Evolutionary conservation across 208 protist genomes (phyloP), one percentile per base, ranked within the genome.

Genomic region (Porcisia deanei): DNA sequence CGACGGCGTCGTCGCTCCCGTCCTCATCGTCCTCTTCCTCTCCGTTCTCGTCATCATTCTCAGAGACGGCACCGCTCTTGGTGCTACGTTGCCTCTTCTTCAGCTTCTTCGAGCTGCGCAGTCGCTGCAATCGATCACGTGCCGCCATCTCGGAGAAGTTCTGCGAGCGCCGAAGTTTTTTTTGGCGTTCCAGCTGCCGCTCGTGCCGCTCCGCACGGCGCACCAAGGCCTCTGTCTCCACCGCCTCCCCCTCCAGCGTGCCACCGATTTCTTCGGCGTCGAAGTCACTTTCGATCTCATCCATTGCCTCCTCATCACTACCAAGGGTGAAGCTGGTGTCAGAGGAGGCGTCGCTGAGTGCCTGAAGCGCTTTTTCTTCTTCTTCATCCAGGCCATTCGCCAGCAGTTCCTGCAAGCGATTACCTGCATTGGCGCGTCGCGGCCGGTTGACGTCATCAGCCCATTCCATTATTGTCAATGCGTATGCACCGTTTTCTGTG

Each of bases 211-310:
- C 86, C 14, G 84, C 86, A 9, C 81, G 88, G 47, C 80, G 83
- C 41, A 90, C 72, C 43, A 73, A 77, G 37, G 81, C 88, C 39
- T 95, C 88, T 47, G 91, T 93, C 52, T 90, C 86, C 22, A 80
- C 76, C 6, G 58, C 49, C 58, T 85, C 81, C 20, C 81, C 81
- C 60, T 85, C 73, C 37, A 85, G 63, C 43, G 49, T 58, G 20
- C 81, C 81, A 1, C 57, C 76, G 16, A 79, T 81, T 39, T 95
- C 88, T 67, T 93, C 87, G 18, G 88, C 91, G 67, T 85, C 88
- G 78, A 95, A 95, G 82, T 95, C 88, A 70, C 86, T 93, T 49
- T 95, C 91, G 37, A 95, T 69, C 41, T 87, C 81, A 65, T 95
- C 91, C 20, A 85, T 58, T 64, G 87, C 69, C 57, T 92, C 88